Evolutionary conservation across 352 stramenopile genomes (phyloP).

Genomic region (Phytophthora capsici): DNA sequence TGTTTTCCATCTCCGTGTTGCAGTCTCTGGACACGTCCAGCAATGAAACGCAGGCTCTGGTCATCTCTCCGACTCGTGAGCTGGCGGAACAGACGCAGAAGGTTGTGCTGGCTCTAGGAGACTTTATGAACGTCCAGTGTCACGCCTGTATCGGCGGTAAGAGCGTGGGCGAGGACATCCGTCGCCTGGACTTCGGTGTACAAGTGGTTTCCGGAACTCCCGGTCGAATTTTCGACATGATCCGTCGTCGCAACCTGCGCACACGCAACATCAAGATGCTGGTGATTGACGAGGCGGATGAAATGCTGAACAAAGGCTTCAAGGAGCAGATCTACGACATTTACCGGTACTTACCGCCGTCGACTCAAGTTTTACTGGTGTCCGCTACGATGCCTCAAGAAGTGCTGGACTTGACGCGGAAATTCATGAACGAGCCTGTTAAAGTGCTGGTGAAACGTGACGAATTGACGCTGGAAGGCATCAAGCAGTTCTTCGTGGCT

Average conservation of each 20-base stretch:
- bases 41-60: constrained; percentile 95
- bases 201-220: constrained; percentile 97
- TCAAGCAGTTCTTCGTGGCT: constrained; percentile 99
- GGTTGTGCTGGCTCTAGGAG: constrained; percentile 94
- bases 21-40: constrained; percentile 93
- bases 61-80: constrained; percentile 97
- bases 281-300: constrained; percentile 98
- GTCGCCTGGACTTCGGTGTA: constrained; percentile 94
- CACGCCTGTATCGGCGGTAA: constrained; percentile 97
- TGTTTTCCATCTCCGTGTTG: constrained; percentile 95
- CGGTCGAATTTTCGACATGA: constrained; percentile 98
- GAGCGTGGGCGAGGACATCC: constrained; percentile 95
- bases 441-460: constrained; percentile 97
- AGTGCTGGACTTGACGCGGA: constrained; percentile 96
- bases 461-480: constrained; percentile 97
- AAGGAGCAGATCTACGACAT: constrained; percentile 99
- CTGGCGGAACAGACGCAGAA: constrained; percentile 98
- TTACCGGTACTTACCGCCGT: constrained; percentile 93
- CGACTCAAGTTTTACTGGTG: constrained; percentile 95
- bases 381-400: constrained; percentile 94
- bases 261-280: constrained; percentile 94
- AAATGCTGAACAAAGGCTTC: constrained; percentile 98
- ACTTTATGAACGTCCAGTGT: constrained; percentile 98
- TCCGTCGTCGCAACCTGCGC: constrained; percentile 91
- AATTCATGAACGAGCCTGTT: constrained; percentile 99